phyloP scores from a whole-genome alignment of 768 basidiomycete genomes.

The Russula compacta region DNA sequence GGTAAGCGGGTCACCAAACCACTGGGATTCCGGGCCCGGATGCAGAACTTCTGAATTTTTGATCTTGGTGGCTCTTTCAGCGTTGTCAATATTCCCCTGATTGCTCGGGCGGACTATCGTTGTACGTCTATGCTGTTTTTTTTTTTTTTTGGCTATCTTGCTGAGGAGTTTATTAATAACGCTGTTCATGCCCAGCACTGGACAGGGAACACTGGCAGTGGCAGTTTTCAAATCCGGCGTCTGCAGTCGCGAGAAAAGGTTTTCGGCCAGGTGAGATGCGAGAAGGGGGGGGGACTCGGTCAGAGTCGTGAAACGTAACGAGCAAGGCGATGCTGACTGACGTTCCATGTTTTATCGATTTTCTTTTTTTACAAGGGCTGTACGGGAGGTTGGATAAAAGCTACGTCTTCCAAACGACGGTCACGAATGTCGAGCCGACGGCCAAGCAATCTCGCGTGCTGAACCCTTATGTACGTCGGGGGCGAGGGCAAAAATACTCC shows the following conservation, averaged over 20 bases:
- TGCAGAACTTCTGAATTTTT: not conserved
- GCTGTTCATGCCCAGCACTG: slow-evolving; percentile 30
- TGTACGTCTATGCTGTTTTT: slow-evolving; percentile 29
- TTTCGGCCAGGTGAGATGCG: slow-evolving; percentile 39
- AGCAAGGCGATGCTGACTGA: not conserved
- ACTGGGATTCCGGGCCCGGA: not conserved
- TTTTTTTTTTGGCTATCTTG: not conserved
- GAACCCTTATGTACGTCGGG: slow-evolving; percentile 48
- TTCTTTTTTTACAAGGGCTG: slow-evolving; percentile 31
- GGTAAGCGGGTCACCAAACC: slow-evolving; percentile 31
- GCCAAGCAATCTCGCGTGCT: slow-evolving; percentile 69
- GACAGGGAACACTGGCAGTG: slow-evolving; percentile 43
- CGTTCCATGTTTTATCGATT: too few relatives aligned
- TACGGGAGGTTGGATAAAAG: slow-evolving; percentile 52
- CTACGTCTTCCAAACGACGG: slow-evolving; percentile 59
- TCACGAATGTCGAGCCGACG: slow-evolving; percentile 70
- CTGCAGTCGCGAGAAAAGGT: slow-evolving; percentile 42
- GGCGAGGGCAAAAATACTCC: not conserved
- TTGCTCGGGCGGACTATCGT: slow-evolving; percentile 53
- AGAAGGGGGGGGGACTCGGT: too few relatives aligned
- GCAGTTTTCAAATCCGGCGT: slow-evolving; percentile 51
- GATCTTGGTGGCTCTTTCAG: slow-evolving; percentile 27
- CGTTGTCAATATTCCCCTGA: slow-evolving; percentile 50
- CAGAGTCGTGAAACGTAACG: too few relatives aligned
- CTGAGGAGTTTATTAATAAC: not conserved